Percentiles rank a stretch among this genome's conserved stretches.
Conservation (phyloP, 441 rosid genomes). For the Populus hybrid region DNA sequence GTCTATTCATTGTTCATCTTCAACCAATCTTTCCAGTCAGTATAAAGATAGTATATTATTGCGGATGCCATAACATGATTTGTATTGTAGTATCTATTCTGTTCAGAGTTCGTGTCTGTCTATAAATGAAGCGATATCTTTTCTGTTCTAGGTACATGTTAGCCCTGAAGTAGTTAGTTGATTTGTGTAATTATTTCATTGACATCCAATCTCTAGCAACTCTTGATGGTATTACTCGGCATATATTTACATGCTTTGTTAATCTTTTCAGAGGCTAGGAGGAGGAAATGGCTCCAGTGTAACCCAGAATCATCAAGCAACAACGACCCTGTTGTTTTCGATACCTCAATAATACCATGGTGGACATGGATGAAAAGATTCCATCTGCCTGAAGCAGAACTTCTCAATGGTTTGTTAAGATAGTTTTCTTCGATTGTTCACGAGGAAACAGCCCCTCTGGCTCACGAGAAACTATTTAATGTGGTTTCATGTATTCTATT, state of each 20-base stretch:
- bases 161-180: background rate
- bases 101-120: background rate
- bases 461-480: slow-evolving; percentile 6
- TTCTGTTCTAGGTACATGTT: background rate
- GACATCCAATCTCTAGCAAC: background rate
- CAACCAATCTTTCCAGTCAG: background rate
- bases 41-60: background rate
- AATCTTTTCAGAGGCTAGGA: slow-evolving; percentile 67
- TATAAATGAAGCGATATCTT: background rate
- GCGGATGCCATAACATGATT: background rate
- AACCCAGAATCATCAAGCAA: slow-evolving; percentile 81
- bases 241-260: background rate
- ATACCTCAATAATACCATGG: slow-evolving; percentile 93
- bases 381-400: slow-evolving; percentile 91
- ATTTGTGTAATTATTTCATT: background rate
- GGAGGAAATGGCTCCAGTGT: slow-evolving; percentile 77
- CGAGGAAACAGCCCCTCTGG: background rate
- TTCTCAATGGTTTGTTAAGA: slow-evolving; percentile 67
- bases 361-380: slow-evolving; percentile 95
- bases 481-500: slow-evolving; percentile 4
- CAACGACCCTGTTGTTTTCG: slow-evolving; percentile 72
- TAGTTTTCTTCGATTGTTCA: background rate
- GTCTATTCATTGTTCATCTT: background rate
- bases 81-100: background rate
- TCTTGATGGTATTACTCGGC: background rate